Base-by-base conservation (phyloP, 306 rosid species). In the Crotalaria pallida region DNA sequence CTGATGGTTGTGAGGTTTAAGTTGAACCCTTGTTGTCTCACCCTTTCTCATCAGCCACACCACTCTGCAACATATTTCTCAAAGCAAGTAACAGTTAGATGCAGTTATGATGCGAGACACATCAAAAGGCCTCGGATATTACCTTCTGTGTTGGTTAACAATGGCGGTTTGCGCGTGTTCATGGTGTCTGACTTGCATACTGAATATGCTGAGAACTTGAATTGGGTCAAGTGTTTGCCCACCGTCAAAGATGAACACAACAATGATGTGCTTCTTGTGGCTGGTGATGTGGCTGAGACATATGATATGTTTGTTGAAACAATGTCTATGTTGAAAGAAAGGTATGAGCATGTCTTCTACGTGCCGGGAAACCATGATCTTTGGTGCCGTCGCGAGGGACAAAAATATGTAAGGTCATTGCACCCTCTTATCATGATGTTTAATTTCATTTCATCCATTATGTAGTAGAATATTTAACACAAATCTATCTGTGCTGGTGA, bases 311-410 rank as follows among this genome's bases (percentile, higher is more conserved):
- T 92, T 79, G 16, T 84, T 57, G 53, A 77, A 17, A 89, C 98
- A 13, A 84, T 92, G 95, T 88, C 96, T 74, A 76, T 79, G 26
- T 70, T 92, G 81, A 92, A 85, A 84, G 89, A 89, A 31, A 81
- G 84, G 73, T 92, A 87, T 77, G 71, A 87, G 8, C 89, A 79
- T 65, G 96, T 89, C 51, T 77, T 92, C 67, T 92, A 72, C 55
- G 86, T 87, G 27, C 92, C 98, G 52, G 96, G 98, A 51, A 92
- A 92, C 72, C 98, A 92, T 72, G 98, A 92, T 64, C 82, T 92
- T 38, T 92, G 98, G 98, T 89, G 92, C 67, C 96, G 89, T 12
- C 84, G 65, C 0, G 88, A 85, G 59, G 84, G 75, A 33, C 80
- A 79, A 18, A 72, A 79, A 59, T 76, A 85, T 82, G 96, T 91